Evolutionary conservation across 192 early-diverging fungal species (phyloP), one percentile per base, ranked within the genome.

Genomic region (Linnemannia exigua): DNA sequence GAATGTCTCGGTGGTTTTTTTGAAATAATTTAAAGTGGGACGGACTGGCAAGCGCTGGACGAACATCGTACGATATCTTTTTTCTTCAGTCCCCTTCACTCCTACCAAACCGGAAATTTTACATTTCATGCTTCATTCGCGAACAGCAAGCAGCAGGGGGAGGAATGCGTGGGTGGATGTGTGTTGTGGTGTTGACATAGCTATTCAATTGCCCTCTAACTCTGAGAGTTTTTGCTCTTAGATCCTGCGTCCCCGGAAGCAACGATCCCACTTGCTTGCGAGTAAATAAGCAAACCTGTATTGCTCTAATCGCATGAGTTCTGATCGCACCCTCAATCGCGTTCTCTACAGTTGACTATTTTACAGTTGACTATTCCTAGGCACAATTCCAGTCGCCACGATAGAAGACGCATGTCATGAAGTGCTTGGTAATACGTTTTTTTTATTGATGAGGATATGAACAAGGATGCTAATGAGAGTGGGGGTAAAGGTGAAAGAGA

Each of bases 71-170:
- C 58, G 58, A 63, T 63, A 25, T 31, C 28, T 31, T 2, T 63
- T 25, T 25, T 11, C 28, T 25, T 31, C 1, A 9, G 9, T 44
- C n/a, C n/a, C n/a, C n/a, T 6, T 44, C 41, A 44, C 15, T 50
- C 48, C 48, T 50, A 11, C 9, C 25, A 63, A 63, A 63, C 58
- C 58, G 58, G 58, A 63, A 12, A 31, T 63, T 63, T 63, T 63
- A 63, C 58, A 58, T 68, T 67, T 46, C 1, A 67, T 31, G n/a
- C 50, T 70, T 69, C 48, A 75, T 75, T 63, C 58, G 58, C 58
- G 58, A 63, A 25, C 41, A 16, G 31, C 41, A 44, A 44, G 9
- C 41, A 44, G n/a, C n/a, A n/a, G n/a, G n/a, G n/a, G n/a, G n/a
- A n/a, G n/a, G n/a, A n/a, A n/a, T n/a, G n/a, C n/a, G n/a, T n/a